Percentiles rank a stretch among this genome's conserved stretches.
phyloP scores from a whole-genome alignment of 345 rosid species.

The rapeseed (Brassica napus) region Da-Ae NC_063443.1:16994501-16995000 shows the following conservation, averaged over 20 bases:
- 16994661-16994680: background rate
- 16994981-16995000: conserved; percentile 86
- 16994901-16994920: conserved; percentile 85
- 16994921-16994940: conserved; percentile 92
- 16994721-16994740: conserved; percentile 84
- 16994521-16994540: background rate
- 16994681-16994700: conserved; percentile 81
- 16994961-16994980: conserved; percentile 68
- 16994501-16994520: background rate
- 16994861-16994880: conserved; percentile 59
- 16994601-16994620: background rate
- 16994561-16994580: background rate
- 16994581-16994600: background rate
- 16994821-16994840: too few species aligned
- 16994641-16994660: background rate
- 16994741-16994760: conserved; percentile 53
- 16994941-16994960: conserved; percentile 66
- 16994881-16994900: conserved; percentile 88
- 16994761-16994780: conserved; percentile 34
- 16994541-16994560: background rate
- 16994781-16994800: background rate
- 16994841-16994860: background rate
- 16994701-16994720: conserved; percentile 79
- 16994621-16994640: background rate
- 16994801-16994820: background rate